Conservation (phyloP, 108 stramenopile species). For the Skeletonema menzelii region DNA sequence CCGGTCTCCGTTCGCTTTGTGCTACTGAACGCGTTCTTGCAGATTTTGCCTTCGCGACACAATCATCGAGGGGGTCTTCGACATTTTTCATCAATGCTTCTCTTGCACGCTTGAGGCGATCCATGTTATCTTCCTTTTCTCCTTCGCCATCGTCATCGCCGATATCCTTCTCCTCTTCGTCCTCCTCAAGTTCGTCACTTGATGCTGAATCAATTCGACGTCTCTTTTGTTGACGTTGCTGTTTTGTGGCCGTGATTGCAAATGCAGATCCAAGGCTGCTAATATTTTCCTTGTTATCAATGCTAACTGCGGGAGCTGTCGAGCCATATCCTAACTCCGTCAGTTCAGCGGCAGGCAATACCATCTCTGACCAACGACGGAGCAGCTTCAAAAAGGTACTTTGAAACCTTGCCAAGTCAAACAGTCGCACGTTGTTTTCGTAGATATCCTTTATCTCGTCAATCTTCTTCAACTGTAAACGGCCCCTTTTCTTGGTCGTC, state of each 20-base stretch:
- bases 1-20: not conserved
- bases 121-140: not conserved
- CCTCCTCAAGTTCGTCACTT: not conserved
- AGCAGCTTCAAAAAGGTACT: constrained; percentile 21
- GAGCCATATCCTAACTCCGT: constrained; percentile 36
- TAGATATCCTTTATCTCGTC: constrained; percentile 17
- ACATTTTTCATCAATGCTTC: constrained; percentile 26
- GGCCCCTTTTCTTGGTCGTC: not conserved
- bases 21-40: not conserved
- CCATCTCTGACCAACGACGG: constrained; percentile 33
- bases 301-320: not conserved
- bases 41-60: constrained; percentile 34
- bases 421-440: not conserved
- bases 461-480: constrained; percentile 24
- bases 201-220: not conserved
- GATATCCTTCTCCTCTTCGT: constrained; percentile 6
- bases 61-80: constrained; percentile 26
- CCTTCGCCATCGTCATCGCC: constrained; percentile 18
- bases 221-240: not conserved
- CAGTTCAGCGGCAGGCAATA: constrained; percentile 36
- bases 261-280: constrained; percentile 1
- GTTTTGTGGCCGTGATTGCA: not conserved
- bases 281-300: constrained; percentile 11
- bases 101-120: constrained; percentile 20
- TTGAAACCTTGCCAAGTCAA: constrained; percentile 38